Evolutionary conservation across 164 flowering plant species (phyloP).

Genomic region (Magnolia sinica): DNA sequence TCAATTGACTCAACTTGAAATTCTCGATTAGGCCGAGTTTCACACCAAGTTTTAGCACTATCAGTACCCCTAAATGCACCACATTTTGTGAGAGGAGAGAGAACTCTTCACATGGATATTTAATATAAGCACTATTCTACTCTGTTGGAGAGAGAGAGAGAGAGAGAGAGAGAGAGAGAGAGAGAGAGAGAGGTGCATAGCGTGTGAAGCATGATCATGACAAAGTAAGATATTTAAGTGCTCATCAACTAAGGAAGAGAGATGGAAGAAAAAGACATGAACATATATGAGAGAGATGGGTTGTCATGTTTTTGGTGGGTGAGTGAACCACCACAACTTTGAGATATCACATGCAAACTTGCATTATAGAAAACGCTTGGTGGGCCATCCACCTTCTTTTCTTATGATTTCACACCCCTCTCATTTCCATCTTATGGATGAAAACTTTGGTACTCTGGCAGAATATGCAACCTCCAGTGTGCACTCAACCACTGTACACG

Average conservation of each 20-base stretch:
- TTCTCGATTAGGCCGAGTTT: too few species aligned
- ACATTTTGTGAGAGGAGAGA: too few species aligned
- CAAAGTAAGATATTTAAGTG: not conserved
- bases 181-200: not conserved
- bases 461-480: not conserved
- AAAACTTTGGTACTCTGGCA: not conserved
- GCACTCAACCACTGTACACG: not conserved
- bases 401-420: not conserved
- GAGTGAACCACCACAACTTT: constrained; percentile 37
- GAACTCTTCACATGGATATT: too few species aligned
- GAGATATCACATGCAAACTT: constrained; percentile 24
- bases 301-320: constrained; percentile 32
- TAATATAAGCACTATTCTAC: too few species aligned
- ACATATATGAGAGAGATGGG: constrained; percentile 21
- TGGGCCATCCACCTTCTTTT: not conserved
- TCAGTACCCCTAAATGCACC: too few species aligned
- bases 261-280: constrained; percentile 12
- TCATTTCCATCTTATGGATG: not conserved
- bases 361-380: constrained; percentile 1
- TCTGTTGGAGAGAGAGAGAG: not conserved
- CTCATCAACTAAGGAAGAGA: not conserved
- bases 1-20: too few species aligned
- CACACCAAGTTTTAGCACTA: too few species aligned
- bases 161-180: not conserved
- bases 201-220: not conserved